Evolutionary conservation across 805 yeast genomes (phyloP).

Genomic region (Lachancea sp.): DNA sequence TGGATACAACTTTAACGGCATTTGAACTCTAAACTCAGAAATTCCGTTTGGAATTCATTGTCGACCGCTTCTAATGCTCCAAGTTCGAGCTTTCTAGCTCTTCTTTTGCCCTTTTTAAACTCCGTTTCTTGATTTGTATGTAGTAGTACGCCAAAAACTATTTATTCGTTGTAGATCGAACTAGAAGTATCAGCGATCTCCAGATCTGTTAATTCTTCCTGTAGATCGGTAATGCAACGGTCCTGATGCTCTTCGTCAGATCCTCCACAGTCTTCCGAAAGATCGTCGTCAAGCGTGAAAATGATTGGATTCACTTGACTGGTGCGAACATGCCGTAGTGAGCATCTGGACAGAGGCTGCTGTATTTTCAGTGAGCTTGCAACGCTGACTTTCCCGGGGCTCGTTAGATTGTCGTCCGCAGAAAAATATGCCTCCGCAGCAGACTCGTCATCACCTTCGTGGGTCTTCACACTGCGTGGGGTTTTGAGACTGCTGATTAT

Average conservation of each 20-base stretch:
- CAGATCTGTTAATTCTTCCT: conserved; percentile 5
- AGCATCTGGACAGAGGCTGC: not conserved
- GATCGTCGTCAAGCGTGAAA: conserved; percentile 5
- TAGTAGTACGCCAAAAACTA: not conserved
- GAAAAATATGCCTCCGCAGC: conserved; percentile 6
- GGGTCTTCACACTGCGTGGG: not conserved
- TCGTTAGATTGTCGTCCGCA: conserved; percentile 3
- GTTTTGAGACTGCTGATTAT: conserved; percentile 4
- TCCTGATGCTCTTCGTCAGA: conserved; percentile 3
- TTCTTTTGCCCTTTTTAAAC: not conserved
- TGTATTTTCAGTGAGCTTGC: not conserved
- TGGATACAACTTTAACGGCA: too few species aligned
- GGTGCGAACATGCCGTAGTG: conserved; percentile 4
- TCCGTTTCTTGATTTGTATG: not conserved
- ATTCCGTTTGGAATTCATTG: too few species aligned
- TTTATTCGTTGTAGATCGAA: conserved; percentile 3
- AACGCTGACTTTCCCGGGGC: not conserved
- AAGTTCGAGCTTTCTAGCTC: too few species aligned
- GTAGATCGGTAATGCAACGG: not conserved
- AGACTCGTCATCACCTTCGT: conserved; percentile 8
- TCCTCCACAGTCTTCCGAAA: not conserved
- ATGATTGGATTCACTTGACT: conserved; percentile 4
- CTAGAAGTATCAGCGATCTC: conserved; percentile 5
- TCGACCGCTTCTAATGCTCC: too few species aligned
- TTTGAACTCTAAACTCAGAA: too few species aligned